Evolutionary conservation across 1,284 basidiomycete species (phyloP).

Genomic region (Pseudozyma pruni): DNA sequence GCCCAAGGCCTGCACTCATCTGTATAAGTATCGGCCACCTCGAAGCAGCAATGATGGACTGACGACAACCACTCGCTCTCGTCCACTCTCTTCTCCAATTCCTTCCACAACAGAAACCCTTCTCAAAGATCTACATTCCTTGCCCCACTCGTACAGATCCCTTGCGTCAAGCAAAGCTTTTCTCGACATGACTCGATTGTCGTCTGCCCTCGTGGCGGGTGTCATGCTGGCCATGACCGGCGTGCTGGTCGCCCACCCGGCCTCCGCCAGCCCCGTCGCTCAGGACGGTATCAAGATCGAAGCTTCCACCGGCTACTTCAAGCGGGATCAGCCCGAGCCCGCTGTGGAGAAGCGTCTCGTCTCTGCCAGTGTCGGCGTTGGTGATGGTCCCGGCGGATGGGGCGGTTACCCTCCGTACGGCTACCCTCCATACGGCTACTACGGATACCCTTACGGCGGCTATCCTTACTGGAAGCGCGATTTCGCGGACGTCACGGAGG

Average conservation of each 20-base stretch:
- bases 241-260: slow-evolving; percentile 6
- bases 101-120: not conserved
- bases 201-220: slow-evolving; percentile 16
- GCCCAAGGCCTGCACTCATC: too few species aligned
- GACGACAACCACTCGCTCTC: slow-evolving; percentile 6
- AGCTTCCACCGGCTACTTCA: not conserved
- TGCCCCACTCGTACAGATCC: too few species aligned
- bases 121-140: too few species aligned
- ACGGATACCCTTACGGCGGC: not conserved
- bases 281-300: not conserved
- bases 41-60: not conserved
- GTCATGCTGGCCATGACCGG: slow-evolving; percentile 34
- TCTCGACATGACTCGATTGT: slow-evolving; percentile 28
- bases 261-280: slow-evolving; percentile 6
- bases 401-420: not conserved
- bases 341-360: slow-evolving; percentile 4
- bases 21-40: slow-evolving; percentile 19
- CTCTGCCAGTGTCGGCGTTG: not conserved
- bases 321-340: not conserved
- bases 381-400: not conserved
- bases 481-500: too few species aligned
- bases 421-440: too few species aligned
- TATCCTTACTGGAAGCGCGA: slow-evolving; percentile 1
- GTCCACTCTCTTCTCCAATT: not conserved
- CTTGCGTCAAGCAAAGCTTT: not conserved